phyloP scores from a whole-genome alignment of 108 stramenopile species.

The Seminavis robusta region DNA sequence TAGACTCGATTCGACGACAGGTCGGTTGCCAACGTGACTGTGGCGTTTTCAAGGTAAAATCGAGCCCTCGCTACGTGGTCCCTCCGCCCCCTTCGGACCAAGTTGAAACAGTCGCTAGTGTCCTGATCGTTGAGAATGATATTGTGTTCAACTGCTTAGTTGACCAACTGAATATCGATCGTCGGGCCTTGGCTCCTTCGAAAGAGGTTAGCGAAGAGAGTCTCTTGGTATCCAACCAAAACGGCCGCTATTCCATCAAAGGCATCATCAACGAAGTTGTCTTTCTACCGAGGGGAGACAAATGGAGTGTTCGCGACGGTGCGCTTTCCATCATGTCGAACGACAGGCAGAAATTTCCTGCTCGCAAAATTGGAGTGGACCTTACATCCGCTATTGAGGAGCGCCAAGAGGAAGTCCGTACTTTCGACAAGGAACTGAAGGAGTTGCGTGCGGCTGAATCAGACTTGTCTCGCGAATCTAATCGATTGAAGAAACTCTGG shows the following conservation, averaged over 20 bases:
- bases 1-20: conserved; percentile 50
- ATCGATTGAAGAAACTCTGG: conserved; percentile 30
- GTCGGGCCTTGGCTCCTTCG: conserved; percentile 48
- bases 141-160: conserved; percentile 82
- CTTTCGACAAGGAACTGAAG: conserved; percentile 48
- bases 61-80: conserved; percentile 37
- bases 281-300: conserved; percentile 69
- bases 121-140: conserved; percentile 57
- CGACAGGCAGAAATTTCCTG: conserved; percentile 36
- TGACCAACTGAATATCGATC: conserved; percentile 63
- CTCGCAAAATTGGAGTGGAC: conserved; percentile 74
- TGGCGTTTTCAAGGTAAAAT: conserved; percentile 37
- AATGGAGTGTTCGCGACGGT: conserved; percentile 56
- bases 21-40: conserved; percentile 68
- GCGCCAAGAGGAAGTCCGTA: conserved; percentile 41
- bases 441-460: conserved; percentile 1
- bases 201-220: conserved; percentile 54
- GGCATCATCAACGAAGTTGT: conserved; percentile 62
- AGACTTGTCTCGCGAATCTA: conserved; percentile 28
- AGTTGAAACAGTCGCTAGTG: conserved; percentile 66
- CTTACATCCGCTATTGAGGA: conserved; percentile 53
- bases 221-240: conserved; percentile 36
- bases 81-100: conserved; percentile 58
- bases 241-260: conserved; percentile 43
- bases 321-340: conserved; percentile 42